Evolutionary conservation across 2,329 filamentous ascomycete genomes (phyloP).

Genomic region (Scytalidium sp.): DNA sequence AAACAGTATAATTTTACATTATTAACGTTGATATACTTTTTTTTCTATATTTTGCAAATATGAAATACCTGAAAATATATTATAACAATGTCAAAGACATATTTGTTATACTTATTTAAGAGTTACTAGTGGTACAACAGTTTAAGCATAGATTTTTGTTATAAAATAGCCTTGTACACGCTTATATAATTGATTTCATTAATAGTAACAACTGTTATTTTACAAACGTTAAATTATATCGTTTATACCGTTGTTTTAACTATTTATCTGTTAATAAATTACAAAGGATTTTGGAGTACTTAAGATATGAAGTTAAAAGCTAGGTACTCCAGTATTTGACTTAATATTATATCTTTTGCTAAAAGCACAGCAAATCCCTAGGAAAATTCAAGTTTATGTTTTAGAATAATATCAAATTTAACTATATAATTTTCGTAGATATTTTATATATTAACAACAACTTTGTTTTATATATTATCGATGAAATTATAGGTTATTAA

Average conservation of each 20-base stretch:
- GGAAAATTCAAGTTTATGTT: not conserved
- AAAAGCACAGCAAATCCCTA: not conserved
- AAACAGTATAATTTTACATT: constrained; percentile 4
- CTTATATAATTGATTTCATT: not conserved
- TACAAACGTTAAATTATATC: not conserved
- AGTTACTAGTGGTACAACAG: not conserved
- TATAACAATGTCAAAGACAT: constrained; percentile 5
- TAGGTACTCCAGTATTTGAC: not conserved
- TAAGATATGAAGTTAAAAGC: not conserved
- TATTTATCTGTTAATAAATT: not conserved
- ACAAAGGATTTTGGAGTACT: not conserved
- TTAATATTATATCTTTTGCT: not conserved
- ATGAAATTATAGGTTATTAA: constrained; percentile 2
- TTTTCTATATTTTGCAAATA: constrained; percentile 4
- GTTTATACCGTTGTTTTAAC: not conserved
- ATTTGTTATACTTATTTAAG: not conserved
- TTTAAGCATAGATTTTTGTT: constrained; percentile 3
- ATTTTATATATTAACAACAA: constrained; percentile 6
- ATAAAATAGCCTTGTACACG: not conserved
- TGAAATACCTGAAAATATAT: constrained; percentile 4
- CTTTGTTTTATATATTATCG: constrained; percentile 2
- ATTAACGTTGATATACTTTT: constrained; percentile 4
- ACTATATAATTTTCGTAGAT: constrained; percentile 6
- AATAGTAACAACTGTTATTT: not conserved
- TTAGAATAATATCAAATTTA: not conserved